Percentiles rank a stretch among this genome's conserved stretches.
Conservation (phyloP, 78 protist genomes). For the Dictyostelium firmibasis region DNA sequence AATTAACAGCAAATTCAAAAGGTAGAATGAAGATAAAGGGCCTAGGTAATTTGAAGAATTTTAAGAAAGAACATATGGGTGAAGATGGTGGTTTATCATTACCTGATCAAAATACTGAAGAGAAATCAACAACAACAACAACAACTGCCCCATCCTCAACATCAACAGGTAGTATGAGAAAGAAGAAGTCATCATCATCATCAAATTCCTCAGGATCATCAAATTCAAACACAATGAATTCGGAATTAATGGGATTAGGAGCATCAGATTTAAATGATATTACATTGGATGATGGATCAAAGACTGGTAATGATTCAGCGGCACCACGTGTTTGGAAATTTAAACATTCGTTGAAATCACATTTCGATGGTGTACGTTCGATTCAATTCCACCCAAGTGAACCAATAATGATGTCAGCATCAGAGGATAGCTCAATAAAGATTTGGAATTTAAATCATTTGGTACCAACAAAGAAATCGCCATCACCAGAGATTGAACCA, state of each 20-base stretch:
- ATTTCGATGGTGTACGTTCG: constrained; percentile 83
- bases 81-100: not conserved
- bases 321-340: constrained; percentile 53
- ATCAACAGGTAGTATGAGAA: not conserved
- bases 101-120: constrained; percentile 4
- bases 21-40: constrained; percentile 64
- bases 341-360: constrained; percentile 60
- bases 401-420: constrained; percentile 49
- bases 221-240: not conserved
- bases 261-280: constrained; percentile 48
- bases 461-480: not conserved
- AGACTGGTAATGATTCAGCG: constrained; percentile 5
- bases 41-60: constrained; percentile 1
- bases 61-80: not conserved
- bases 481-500: constrained; percentile 78
- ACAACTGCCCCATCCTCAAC: not conserved
- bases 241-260: constrained; percentile 35
- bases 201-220: not conserved
- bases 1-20: constrained; percentile 42
- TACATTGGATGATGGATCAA: constrained; percentile 36
- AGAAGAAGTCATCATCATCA: constrained; percentile 14
- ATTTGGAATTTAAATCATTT: constrained; percentile 72
- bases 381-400: constrained; percentile 75
- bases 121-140: not conserved
- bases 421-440: constrained; percentile 78